Evolutionary conservation across 495 filamentous ascomycete species (phyloP).

Genomic region (Schizothecium vesticola): DNA sequence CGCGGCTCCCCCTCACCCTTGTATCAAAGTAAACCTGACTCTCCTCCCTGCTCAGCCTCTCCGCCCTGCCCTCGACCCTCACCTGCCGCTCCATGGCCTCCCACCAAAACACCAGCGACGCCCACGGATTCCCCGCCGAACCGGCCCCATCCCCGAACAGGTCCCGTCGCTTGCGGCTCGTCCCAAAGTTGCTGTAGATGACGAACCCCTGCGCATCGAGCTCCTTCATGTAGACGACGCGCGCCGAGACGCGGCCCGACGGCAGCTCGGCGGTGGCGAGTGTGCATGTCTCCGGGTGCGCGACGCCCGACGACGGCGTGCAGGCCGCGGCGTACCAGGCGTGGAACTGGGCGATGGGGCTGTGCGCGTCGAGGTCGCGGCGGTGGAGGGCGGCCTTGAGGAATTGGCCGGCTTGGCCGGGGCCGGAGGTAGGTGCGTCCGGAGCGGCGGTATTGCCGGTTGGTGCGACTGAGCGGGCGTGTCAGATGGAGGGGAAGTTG

Average conservation of each 20-base stretch:
- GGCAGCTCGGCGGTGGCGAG: constrained; percentile 84
- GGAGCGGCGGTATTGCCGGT: constrained; percentile 23
- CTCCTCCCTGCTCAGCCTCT: constrained; percentile 64
- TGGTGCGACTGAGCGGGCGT: constrained; percentile 38
- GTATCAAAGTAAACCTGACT: constrained; percentile 86
- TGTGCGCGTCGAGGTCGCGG: constrained; percentile 45
- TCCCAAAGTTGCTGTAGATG: constrained; percentile 89
- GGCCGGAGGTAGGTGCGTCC: constrained; percentile 13
- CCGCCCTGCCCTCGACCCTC: constrained; percentile 69
- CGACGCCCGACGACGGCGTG: constrained; percentile 43
- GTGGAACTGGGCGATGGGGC: constrained; percentile 78
- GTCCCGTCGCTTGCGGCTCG: constrained; percentile 62
- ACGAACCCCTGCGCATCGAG: constrained; percentile 76
- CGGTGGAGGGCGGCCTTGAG: constrained; percentile 46
- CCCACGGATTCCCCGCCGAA: constrained; percentile 53
- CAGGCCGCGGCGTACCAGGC: constrained; percentile 75
- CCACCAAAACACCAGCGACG: constrained; percentile 73
- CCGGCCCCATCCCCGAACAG: constrained; percentile 35
- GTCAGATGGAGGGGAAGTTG: neutral
- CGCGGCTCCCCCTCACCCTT: constrained; percentile 66
- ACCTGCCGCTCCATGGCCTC: constrained; percentile 75
- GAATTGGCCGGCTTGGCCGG: constrained; percentile 59
- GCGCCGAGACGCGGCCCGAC: constrained; percentile 74
- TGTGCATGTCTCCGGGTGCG: constrained; percentile 70
- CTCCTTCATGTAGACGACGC: constrained; percentile 89